Conservation (phyloP, 305 asterid genomes). For the Petunia hybrid region DNA sequence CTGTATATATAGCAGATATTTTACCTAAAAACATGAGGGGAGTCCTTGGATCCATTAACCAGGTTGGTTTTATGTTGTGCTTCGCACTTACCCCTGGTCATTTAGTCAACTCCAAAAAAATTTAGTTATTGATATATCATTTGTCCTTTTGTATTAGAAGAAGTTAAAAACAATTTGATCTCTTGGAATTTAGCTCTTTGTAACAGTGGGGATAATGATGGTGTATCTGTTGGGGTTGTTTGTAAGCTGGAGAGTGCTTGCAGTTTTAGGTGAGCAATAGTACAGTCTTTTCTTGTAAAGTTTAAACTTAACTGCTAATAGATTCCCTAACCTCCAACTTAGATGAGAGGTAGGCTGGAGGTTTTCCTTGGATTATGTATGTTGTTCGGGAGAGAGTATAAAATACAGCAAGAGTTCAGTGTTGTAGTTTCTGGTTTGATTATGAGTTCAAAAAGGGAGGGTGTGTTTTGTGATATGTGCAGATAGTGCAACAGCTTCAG, state of each 20-base stretch:
- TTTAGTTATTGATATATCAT: no score
- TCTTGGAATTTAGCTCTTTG: conserved; percentile 61
- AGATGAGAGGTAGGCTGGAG: no score
- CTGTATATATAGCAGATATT: conserved; percentile 93
- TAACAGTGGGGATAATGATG: conserved; percentile 87
- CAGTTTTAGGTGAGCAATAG: conserved; percentile 66
- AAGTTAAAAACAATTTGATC: neutral
- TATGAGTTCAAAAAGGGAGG: no score
- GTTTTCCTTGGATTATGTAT: no score
- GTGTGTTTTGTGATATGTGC: no score
- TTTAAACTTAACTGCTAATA: neutral
- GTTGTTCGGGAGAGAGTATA: no score
- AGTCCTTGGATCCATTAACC: conserved; percentile 83
- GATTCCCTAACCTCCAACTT: neutral
- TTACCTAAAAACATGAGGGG: conserved; percentile 89
- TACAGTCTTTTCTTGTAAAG: conserved; percentile 6
- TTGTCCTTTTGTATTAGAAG: neutral
- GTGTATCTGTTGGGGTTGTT: conserved; percentile 79
- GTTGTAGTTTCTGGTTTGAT: no score
- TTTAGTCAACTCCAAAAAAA: neutral
- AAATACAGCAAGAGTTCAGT: no score
- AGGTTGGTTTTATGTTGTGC: conserved; percentile 51
- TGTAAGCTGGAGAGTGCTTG: conserved; percentile 78
- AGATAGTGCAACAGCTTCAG: no score
- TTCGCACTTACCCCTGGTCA: neutral